These are phyloP conservation scores for Fraxinus ornus DNA, from an alignment of 305 asterid genomes.

Conservation along the genomic window DNA sequence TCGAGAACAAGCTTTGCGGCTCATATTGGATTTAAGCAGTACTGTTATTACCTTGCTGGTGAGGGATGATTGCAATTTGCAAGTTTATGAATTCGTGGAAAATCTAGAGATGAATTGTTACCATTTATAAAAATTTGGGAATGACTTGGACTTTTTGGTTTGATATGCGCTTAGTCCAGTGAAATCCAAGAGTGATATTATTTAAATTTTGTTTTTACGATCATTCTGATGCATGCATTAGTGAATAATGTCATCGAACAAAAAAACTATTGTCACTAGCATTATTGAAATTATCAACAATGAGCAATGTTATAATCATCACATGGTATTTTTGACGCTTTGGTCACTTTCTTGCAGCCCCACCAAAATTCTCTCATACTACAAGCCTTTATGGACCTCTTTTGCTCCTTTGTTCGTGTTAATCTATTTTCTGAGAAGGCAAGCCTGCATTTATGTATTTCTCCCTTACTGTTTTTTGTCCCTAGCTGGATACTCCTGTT, in stretches of 20 bases:
- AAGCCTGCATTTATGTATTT: conserved; percentile 33
- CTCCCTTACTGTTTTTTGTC: conserved; percentile 12
- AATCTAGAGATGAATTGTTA: conserved; percentile 19
- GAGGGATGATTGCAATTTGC: conserved; percentile 31
- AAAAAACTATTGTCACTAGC: not conserved
- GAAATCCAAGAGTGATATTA: not conserved
- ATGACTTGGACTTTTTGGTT: not conserved
- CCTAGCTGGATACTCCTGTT: conserved; percentile 9
- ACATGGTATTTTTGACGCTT: conserved; percentile 21
- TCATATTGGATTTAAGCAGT: conserved; percentile 95
- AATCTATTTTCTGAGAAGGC: conserved; percentile 95
- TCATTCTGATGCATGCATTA: not conserved
- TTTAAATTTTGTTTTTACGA: not conserved
- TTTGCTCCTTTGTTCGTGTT: conserved; percentile 98
- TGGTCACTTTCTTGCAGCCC: conserved; percentile 69
- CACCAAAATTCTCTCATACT: conserved; percentile 95
- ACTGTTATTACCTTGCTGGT: conserved; percentile 98
- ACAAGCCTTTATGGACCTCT: conserved; percentile 97
- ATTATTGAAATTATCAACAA: not conserved
- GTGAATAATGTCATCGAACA: not conserved
- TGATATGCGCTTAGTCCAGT: not conserved
- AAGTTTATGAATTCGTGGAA: conserved; percentile 20
- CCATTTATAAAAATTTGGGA: not conserved
- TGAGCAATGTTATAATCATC: conserved; percentile 12
- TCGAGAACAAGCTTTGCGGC: conserved; percentile 97